phyloP scores from a whole-genome alignment of 257 asterid species.

The Nicotiana undulata region DNA sequence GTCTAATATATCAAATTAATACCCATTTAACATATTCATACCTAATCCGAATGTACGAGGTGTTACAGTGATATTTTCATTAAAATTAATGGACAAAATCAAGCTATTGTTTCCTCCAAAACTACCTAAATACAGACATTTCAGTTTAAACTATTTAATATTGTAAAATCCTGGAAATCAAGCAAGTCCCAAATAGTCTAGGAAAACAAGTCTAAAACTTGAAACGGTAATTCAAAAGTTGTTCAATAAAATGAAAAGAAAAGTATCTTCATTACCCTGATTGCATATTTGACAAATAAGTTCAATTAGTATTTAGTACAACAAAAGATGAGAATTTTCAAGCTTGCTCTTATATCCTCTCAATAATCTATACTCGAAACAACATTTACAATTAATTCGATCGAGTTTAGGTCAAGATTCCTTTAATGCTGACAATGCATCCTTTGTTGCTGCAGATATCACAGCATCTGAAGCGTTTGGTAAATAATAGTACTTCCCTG shows the following conservation, averaged over 20 bases:
- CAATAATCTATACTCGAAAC: neutral
- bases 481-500: conserved; percentile 94
- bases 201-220: neutral
- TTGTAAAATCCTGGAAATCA: neutral
- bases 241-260: neutral
- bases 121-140: neutral
- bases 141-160: no score
- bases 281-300: neutral
- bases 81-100: neutral
- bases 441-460: conserved; percentile 85
- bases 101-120: neutral
- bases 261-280: neutral
- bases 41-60: no score
- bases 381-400: neutral
- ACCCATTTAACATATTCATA: no score
- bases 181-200: neutral
- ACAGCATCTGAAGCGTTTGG: conserved; percentile 98
- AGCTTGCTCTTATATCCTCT: neutral
- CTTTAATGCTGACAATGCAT: conserved; percentile 77
- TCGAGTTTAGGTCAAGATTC: conserved; percentile 33
- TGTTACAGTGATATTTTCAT: neutral
- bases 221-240: neutral
- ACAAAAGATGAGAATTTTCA: neutral
- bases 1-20: no score
- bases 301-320: neutral